Percentiles rank a stretch among this genome's conserved stretches.
These are phyloP conservation scores for Dimargaris verticillata DNA, from an alignment of 192 early-diverging fungal genomes.

Conservation along the genomic window DNA sequence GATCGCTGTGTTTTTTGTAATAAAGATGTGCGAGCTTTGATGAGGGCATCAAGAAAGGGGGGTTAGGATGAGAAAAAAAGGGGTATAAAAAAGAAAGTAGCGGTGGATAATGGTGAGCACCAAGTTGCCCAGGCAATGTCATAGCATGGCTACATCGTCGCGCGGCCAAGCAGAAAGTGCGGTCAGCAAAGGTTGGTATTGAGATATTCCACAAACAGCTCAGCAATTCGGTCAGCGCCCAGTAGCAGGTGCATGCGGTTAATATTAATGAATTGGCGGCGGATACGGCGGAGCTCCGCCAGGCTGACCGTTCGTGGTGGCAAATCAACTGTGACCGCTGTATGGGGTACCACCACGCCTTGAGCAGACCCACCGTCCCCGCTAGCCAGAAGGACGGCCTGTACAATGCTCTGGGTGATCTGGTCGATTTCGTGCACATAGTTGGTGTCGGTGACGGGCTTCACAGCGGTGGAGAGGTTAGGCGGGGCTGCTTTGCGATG, in stretches of 20 bases:
- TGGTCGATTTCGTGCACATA: slow-evolving; percentile 83
- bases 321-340: slow-evolving; percentile 26
- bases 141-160: too few relatives aligned
- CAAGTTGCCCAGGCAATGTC: too few relatives aligned
- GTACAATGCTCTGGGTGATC: slow-evolving; percentile 60
- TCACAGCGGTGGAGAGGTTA: slow-evolving; percentile 76
- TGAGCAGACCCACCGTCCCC: slow-evolving; percentile 39
- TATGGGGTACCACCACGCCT: slow-evolving; percentile 35
- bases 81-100: too few relatives aligned
- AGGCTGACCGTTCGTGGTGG: slow-evolving; percentile 60
- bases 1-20: too few relatives aligned
- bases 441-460: slow-evolving; percentile 79
- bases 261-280: slow-evolving; percentile 71
- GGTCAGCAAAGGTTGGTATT: slow-evolving; percentile 54
- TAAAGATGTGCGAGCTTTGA: too few relatives aligned
- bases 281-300: slow-evolving; percentile 59
- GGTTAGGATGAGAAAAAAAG: too few relatives aligned
- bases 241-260: slow-evolving; percentile 72
- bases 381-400: slow-evolving; percentile 58
- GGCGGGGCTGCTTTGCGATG: slow-evolving; percentile 57
- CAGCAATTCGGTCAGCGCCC: slow-evolving; percentile 51
- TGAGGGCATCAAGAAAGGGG: too few relatives aligned
- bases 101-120: too few relatives aligned
- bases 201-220: slow-evolving; percentile 83
- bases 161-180: background rate